Conservation (phyloP, 345 rosid species). For the Xanthoceras sorbifolium region DNA sequence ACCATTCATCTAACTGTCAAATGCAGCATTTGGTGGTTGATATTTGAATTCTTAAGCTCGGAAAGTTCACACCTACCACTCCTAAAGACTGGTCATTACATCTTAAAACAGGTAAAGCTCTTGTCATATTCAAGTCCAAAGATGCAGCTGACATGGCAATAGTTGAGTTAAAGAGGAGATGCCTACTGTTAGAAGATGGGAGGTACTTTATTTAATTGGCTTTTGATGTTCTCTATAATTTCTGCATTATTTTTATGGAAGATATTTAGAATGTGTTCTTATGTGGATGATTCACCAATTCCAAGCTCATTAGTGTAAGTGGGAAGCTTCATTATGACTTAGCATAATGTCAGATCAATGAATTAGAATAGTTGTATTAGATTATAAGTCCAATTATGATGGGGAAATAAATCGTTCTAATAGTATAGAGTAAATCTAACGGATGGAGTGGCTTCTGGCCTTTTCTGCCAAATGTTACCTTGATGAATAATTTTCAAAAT, state of each 20-base stretch:
- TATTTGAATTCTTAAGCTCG: background rate
- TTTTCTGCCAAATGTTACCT: background rate
- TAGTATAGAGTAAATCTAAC: background rate
- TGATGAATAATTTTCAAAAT: background rate
- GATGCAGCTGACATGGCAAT: slow-evolving; percentile 47
- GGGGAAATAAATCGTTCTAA: background rate
- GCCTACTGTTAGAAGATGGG: slow-evolving; percentile 46
- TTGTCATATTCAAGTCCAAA: slow-evolving; percentile 52
- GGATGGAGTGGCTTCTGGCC: background rate
- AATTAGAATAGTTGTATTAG: background rate
- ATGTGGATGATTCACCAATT: background rate
- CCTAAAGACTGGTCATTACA: slow-evolving; percentile 1
- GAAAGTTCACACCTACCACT: background rate
- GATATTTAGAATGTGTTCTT: slow-evolving; percentile 2
- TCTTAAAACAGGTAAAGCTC: slow-evolving; percentile 51
- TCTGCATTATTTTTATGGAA: background rate
- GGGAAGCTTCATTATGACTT: background rate
- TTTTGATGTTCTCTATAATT: background rate
- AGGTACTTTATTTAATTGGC: slow-evolving; percentile 26
- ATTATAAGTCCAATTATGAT: background rate
- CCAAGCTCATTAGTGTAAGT: background rate
- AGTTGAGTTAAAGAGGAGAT: slow-evolving; percentile 30
- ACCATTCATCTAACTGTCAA: background rate
- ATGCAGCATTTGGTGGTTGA: slow-evolving; percentile 2
- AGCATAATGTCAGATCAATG: background rate